These are phyloP conservation scores for Ceratopteris richardii DNA, from an alignment of 75 land plant species.

Conservation along the genomic window DNA sequence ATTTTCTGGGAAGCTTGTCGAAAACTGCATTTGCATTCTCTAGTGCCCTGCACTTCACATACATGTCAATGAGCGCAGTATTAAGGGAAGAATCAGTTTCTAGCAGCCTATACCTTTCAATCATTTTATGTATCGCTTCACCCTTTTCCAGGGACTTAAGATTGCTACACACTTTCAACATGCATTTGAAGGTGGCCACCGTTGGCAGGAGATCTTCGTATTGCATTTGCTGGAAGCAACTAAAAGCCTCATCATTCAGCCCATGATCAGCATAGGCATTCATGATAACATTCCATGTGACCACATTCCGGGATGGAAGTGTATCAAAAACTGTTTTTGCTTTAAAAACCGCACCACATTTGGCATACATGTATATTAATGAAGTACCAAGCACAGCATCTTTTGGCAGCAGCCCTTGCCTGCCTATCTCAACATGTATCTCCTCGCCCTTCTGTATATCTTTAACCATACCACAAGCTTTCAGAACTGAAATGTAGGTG, in stretches of 20 bases:
- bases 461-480: not conserved
- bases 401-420: not conserved
- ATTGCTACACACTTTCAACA: conserved; percentile 21
- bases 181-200: conserved; percentile 15
- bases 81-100: conserved; percentile 19
- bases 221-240: conserved; percentile 25
- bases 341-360: conserved; percentile 26
- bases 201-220: conserved; percentile 14
- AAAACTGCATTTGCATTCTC: conserved; percentile 16
- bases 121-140: conserved; percentile 35
- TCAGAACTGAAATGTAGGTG: not conserved
- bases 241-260: conserved; percentile 16
- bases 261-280: conserved; percentile 26
- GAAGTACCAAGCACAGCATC: conserved; percentile 20
- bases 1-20: conserved; percentile 14
- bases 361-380: conserved; percentile 32
- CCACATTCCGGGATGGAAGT: conserved; percentile 17
- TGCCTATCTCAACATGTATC: not conserved
- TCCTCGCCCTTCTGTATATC: not conserved
- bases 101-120: conserved; percentile 19
- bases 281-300: conserved; percentile 36
- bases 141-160: conserved; percentile 16
- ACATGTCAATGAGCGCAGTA: conserved; percentile 28
- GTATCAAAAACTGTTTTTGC: conserved; percentile 31
- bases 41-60: conserved; percentile 28